phyloP scores from a whole-genome alignment of 2,329 filamentous ascomycete species.

The Fusarium aywerte region DNA sequence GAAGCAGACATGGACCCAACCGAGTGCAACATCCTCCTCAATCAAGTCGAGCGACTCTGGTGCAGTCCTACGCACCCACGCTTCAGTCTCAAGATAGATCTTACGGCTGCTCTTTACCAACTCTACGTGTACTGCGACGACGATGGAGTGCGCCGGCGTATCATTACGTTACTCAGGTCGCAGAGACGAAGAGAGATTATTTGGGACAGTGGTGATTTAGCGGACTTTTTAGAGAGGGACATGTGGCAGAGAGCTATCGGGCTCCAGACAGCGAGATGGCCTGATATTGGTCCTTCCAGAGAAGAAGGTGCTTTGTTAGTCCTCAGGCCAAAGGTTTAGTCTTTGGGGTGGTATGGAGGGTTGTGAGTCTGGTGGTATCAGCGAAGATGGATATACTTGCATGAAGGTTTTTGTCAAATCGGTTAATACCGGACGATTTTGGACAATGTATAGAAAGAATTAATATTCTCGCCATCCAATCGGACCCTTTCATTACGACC shows the following conservation, averaged over 20 bases:
- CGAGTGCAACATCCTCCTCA: background rate
- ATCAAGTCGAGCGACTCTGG: conserved; percentile 9
- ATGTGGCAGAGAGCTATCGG: background rate
- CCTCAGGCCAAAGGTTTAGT: background rate
- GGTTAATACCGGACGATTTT: fast-evolving
- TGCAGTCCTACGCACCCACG: background rate
- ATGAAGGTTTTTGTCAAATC: fast-evolving
- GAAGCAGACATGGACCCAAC: background rate
- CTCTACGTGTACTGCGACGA: conserved; percentile 12
- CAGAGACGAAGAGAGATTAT: conserved; percentile 12
- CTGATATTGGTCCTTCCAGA: conserved; percentile 10
- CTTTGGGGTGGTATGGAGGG: background rate
- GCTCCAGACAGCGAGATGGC: conserved; percentile 3
- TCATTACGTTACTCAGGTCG: background rate
- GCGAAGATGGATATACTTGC: fast-evolving
- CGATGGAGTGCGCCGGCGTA: background rate
- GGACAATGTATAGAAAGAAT: fast-evolving
- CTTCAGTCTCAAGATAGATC: conserved; percentile 8
- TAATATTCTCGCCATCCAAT: conserved; percentile 4
- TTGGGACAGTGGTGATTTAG: conserved; percentile 1
- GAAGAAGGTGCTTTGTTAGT: background rate
- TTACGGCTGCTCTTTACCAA: conserved; percentile 6
- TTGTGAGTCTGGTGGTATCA: fast-evolving
- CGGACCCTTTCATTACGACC: background rate
- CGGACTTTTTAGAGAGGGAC: conserved; percentile 8